Evolutionary conservation across 495 filamentous ascomycete genomes (phyloP), one percentile per base, ranked within the genome.

Genomic region (Amphirosellinia nigrospora): DNA sequence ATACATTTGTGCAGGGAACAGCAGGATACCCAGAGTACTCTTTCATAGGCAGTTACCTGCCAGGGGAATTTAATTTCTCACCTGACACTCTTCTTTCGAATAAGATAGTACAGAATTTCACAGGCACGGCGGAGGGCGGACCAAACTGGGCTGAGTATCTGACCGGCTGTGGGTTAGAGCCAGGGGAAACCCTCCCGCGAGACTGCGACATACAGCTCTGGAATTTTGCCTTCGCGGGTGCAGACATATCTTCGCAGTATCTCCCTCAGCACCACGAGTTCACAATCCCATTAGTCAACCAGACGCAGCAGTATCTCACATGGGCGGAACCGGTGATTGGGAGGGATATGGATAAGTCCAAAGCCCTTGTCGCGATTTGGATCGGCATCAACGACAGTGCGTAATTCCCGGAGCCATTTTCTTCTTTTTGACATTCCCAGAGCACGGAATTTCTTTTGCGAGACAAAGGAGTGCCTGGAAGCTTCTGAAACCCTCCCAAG

Each of bases 221-320:
- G 85, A 83, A 88, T 63, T 88, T 87, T 75, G 84, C 86, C 4
- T 88, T 87, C 70, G 85, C 82, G 28, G 85, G 86, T 0, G 78
- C 85, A 23, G 85, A 87, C 67, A 81, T 87, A 56, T 82, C 78
- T 13, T 78, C 76, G 13, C 74, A 75, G 46, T 82, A 79, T 73
- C 80, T 79, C 5, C 82, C 82, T 4, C 79, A 83, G 5, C 85
- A 86, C 70, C 85, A 85, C 73, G 81, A 83, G 72, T 85, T 72
- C 75, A 84, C 83, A 56, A 74, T 83, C 63, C 76, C 78, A n/a
- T 76, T 84, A 21, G 78, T 81, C 43, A 79, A 82, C 72, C 82
- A 84, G 70, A 74, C 81, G 41, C 70, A 66, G 16, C 81, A 83
- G 71, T 83, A 75, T 71, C 72, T 70, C 58, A 60, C 58, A 45